Percentiles rank a stretch among this genome's conserved stretches.
Evolutionary conservation across 371 early-diverging fungal genomes (phyloP).

Genomic region (Mucor plumbeus): DNA sequence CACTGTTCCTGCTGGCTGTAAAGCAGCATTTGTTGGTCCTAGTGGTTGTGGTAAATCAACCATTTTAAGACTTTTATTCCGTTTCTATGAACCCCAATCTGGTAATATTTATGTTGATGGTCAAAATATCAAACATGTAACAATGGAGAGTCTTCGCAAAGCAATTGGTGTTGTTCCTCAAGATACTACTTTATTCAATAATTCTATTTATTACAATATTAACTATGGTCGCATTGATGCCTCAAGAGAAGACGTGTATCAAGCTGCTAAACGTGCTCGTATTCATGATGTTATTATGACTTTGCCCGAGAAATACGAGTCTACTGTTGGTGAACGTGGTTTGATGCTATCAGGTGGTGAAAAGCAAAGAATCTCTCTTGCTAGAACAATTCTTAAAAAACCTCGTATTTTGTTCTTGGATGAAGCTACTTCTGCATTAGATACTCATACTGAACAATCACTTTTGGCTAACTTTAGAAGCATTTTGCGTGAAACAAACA

Average conservation of each 20-base stretch:
- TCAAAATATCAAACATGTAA: conserved; percentile 73
- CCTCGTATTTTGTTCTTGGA: conserved; percentile 87
- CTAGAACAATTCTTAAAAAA: conserved; percentile 75
- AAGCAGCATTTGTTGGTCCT: conserved; percentile 95
- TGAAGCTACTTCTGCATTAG: conserved; percentile 95
- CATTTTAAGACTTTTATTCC: conserved; percentile 78
- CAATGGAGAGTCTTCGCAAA: conserved; percentile 72
- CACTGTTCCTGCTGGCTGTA: conserved; percentile 84
- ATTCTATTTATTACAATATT: conserved; percentile 84
- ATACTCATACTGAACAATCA: conserved; percentile 87
- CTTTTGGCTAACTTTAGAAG: conserved; percentile 78
- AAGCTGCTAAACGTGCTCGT: conserved; percentile 85
- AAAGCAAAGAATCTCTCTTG: conserved; percentile 82
- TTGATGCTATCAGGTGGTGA: conserved; percentile 93
- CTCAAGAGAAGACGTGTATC: conserved; percentile 70
- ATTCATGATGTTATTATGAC: conserved; percentile 74
- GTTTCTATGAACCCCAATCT: conserved; percentile 82
- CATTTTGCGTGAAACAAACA: conserved; percentile 63
- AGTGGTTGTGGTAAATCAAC: conserved; percentile 95
- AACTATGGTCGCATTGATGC: conserved; percentile 71
- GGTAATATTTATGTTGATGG: conserved; percentile 83
- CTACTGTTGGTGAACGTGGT: conserved; percentile 95
- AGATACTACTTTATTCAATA: conserved; percentile 85
- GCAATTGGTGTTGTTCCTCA: conserved; percentile 91
- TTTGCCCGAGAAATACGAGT: conserved; percentile 83